A percentile compares a stretch with the other conserved stretches of the same genome.
phyloP scores from a whole-genome alignment of 169 alveolate species.

The Cryptosporidium meleagridis region DNA sequence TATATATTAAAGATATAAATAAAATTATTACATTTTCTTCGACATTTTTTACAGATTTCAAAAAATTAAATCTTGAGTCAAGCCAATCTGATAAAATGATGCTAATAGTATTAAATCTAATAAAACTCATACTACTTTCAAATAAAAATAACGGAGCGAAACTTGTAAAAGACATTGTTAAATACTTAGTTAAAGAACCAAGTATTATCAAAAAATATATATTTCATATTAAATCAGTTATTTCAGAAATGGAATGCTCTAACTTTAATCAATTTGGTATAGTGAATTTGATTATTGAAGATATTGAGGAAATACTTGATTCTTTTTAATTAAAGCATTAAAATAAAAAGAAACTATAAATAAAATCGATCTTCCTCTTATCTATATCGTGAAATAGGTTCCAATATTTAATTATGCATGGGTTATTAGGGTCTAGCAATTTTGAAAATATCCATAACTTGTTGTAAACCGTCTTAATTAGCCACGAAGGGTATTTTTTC shows the following conservation, averaged over 20 bases:
- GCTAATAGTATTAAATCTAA: conserved; percentile 32
- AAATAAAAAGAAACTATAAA: conserved; percentile 19
- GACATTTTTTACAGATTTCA: background rate
- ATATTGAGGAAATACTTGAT: conserved; percentile 37
- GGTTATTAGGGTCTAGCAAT: conserved; percentile 50
- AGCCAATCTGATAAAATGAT: conserved; percentile 21
- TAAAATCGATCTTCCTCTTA: conserved; percentile 4
- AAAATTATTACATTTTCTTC: conserved; percentile 17
- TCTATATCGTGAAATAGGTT: conserved; percentile 10
- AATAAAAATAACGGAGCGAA: background rate
- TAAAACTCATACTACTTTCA: conserved; percentile 36
- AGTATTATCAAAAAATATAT: conserved; percentile 3
- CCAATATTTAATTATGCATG: conserved; percentile 56
- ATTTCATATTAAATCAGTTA: background rate
- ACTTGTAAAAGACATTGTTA: background rate
- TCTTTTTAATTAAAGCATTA: background rate
- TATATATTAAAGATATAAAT: background rate
- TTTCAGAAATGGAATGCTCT: background rate
- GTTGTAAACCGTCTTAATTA: conserved; percentile 7
- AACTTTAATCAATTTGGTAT: background rate
- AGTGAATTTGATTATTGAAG: conserved; percentile 12
- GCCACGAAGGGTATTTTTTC: conserved; percentile 30
- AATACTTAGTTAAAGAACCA: conserved; percentile 17
- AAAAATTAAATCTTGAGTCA: background rate
- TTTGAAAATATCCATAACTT: conserved; percentile 43